Evolutionary conservation across 176 grass and related monocot genomes (phyloP), one percentile per base, ranked within the genome.

Genomic region (Oryza punctata): DNA sequence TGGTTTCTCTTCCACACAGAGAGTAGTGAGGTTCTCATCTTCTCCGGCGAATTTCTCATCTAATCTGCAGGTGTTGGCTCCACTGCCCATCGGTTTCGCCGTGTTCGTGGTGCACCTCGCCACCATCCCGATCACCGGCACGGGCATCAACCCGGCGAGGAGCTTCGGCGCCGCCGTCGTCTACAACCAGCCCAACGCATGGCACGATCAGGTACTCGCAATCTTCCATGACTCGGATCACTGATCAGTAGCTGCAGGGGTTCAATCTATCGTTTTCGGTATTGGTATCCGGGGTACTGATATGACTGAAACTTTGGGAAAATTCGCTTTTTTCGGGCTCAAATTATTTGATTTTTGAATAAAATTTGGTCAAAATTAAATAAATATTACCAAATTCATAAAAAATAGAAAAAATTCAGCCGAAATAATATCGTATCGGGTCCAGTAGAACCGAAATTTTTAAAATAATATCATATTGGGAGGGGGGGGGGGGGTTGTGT

Each of bases 91-190:
- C 16, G 47, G 81, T 5, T 89, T 89, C 12, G 70, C 63, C 12
- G 76, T 85, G 76, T 84, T 80, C 63, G 77, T 76, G 26, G 87
- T 85, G 59, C 81, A 85, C 76, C 54, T 76, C 21, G 37, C 70
- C 10, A 85, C 81, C 9, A 89, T 89, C 33, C 77, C 82, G 4
- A 75, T 89, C 70, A 76, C 76, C 35, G 23, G 79, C 38, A 78
- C 52, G 8, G 72, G 86, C 66, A 88, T 83, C 73, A 83, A 82
- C 16, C 73, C 74, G 33, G 70, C 69, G 14, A 85, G 87, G 87
- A 85, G 87, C 87, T 70, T 89, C 26, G 77, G 82, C 30, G 69
- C 82, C 30, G 77, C 77, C 35, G 49, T 85, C n/a, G 24, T 70
- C 49, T 85, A 85, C 82, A 85, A 81, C 82, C 47, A 80, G 13